These are phyloP conservation scores for Colletotrichum simmondsii DNA, from an alignment of 2,329 filamentous ascomycete species.

Conservation along the genomic window DNA sequence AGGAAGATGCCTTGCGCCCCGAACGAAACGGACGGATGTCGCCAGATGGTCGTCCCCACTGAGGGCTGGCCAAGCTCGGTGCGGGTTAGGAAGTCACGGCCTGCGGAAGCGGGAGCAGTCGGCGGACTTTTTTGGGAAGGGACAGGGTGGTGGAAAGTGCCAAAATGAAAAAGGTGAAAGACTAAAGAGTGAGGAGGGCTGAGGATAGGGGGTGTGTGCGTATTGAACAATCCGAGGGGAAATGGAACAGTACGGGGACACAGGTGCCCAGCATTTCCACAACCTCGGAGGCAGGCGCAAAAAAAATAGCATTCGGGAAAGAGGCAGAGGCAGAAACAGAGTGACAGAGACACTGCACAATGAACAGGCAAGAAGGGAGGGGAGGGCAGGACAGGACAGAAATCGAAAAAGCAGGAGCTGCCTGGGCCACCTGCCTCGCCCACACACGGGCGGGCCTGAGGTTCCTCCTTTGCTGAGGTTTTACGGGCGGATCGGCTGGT, in stretches of 20 bases:
- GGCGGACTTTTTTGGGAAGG: slow-evolving; percentile 18
- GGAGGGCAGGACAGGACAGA: too few relatives aligned
- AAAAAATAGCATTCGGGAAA: neutral
- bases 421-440: neutral
- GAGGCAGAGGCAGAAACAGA: too few relatives aligned
- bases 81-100: neutral
- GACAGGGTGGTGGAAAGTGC: neutral
- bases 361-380: too few relatives aligned
- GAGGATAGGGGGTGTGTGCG: neutral
- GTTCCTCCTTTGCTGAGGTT: slow-evolving; percentile 12
- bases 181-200: neutral
- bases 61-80: slow-evolving; percentile 3
- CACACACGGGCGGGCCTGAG: slow-evolving; percentile 15
- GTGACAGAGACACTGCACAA: neutral
- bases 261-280: neutral
- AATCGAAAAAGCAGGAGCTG: neutral
- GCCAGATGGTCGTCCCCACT: slow-evolving; percentile 4
- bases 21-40: slow-evolving; percentile 10
- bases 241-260: neutral
- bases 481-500: slow-evolving; percentile 35
- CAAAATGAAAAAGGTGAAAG: neutral
- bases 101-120: slow-evolving; percentile 6
- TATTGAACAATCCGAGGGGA: neutral
- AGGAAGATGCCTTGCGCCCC: neutral
- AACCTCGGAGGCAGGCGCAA: neutral